Percentiles rank a stretch among this genome's conserved stretches.
Conservation (phyloP, 2,329 filamentous ascomycete genomes). For the Aspergillus fischeri region DNA sequence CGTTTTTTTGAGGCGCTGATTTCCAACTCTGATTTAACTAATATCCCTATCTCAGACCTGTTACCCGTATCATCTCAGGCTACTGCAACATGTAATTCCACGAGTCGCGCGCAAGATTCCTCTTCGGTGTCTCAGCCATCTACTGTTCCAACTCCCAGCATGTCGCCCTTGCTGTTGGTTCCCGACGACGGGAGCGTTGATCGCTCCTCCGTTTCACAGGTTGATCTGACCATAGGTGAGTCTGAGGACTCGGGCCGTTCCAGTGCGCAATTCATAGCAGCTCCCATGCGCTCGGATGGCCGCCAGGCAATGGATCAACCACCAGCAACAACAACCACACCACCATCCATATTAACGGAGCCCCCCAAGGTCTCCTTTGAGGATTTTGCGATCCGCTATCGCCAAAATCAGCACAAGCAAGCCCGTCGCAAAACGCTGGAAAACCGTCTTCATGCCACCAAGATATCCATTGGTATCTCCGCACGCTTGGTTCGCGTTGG, state of each 20-base stretch:
- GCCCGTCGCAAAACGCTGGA: slow-evolving; percentile 38
- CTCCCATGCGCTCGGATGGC: slow-evolving; percentile 16
- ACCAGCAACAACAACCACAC: slow-evolving; percentile 7
- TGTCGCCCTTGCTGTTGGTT: slow-evolving; percentile 19
- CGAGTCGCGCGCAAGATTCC: slow-evolving; percentile 23
- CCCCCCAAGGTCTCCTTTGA: slow-evolving; percentile 36
- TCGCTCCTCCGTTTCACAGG: slow-evolving; percentile 11
- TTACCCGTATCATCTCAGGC: slow-evolving; percentile 24
- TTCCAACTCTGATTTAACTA: slow-evolving; percentile 6
- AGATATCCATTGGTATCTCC: slow-evolving; percentile 41
- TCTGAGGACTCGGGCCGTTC: slow-evolving; percentile 28
- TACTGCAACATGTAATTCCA: slow-evolving; percentile 32
- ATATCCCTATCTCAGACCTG: slow-evolving; percentile 11
- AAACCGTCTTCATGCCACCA: slow-evolving; percentile 38
- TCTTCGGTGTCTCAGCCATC: slow-evolving; percentile 20
- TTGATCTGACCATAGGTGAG: slow-evolving; percentile 31
- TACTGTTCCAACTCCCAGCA: slow-evolving; percentile 14
- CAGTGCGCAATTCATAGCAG: slow-evolving; percentile 22
- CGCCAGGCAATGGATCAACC: slow-evolving; percentile 8
- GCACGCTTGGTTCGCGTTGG: slow-evolving; percentile 41
- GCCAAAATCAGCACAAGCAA: slow-evolving; percentile 40
- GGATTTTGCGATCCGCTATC: slow-evolving; percentile 41
- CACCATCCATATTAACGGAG: slow-evolving; percentile 15
- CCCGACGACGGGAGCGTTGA: slow-evolving; percentile 7
- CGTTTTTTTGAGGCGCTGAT: background rate